Conservation (phyloP, 345 rosid genomes). For the Boechera stricta region DNA sequence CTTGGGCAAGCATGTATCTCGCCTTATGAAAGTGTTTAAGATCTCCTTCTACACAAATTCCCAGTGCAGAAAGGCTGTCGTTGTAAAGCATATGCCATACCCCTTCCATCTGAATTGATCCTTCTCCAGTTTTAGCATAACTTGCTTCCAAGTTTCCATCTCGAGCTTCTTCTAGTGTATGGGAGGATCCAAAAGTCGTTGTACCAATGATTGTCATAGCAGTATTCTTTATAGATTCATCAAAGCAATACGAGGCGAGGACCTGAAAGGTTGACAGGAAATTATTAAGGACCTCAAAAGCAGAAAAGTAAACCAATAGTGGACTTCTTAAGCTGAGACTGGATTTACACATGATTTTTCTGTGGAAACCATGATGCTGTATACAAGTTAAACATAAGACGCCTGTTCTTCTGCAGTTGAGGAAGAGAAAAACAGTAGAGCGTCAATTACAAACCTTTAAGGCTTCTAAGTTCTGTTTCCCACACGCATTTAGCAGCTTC, state of each 20-base stretch:
- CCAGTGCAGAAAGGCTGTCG: slow-evolving; percentile 90
- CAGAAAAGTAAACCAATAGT: slow-evolving; percentile 17
- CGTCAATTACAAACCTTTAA: slow-evolving; percentile 66
- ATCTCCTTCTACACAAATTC: slow-evolving; percentile 90
- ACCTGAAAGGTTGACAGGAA: slow-evolving; percentile 56
- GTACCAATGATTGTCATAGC: slow-evolving; percentile 54
- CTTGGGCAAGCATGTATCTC: slow-evolving; percentile 94
- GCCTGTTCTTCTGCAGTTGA: slow-evolving; percentile 27
- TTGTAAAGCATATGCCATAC: slow-evolving; percentile 83
- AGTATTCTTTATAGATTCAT: slow-evolving; percentile 66
- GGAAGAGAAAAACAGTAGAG: slow-evolving; percentile 19
- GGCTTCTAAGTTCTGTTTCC: slow-evolving; percentile 69
- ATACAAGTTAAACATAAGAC: slow-evolving; percentile 16
- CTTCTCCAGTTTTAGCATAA: slow-evolving; percentile 52
- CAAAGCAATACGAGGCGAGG: slow-evolving; percentile 65
- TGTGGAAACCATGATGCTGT: slow-evolving; percentile 19
- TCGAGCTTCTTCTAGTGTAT: slow-evolving; percentile 47
- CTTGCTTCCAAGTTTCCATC: slow-evolving; percentile 50
- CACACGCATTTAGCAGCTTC: slow-evolving; percentile 72
- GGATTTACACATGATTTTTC: slow-evolving; percentile 5
- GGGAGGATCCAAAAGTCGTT: slow-evolving; percentile 54
- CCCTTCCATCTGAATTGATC: slow-evolving; percentile 61
- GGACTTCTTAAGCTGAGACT: slow-evolving; percentile 26
- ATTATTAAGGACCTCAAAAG: slow-evolving; percentile 22
- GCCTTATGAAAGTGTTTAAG: slow-evolving; percentile 98